A percentile compares a stretch with the other conserved stretches of the same genome.
These are phyloP conservation scores for Exobasidium cylindrosporum DNA, from an alignment of 1,284 basidiomycete species.

Conservation along the genomic window DNA sequence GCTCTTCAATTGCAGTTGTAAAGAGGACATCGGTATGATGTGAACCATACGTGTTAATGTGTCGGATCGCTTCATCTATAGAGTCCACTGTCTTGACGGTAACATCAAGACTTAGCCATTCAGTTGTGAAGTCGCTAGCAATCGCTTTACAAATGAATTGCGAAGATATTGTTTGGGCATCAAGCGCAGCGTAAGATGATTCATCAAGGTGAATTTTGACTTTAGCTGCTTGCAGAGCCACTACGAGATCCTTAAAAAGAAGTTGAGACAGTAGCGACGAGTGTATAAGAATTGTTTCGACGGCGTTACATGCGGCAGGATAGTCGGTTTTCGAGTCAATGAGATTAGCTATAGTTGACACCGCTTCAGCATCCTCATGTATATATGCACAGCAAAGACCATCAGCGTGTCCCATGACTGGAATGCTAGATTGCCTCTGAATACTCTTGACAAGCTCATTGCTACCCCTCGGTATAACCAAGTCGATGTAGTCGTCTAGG, in stretches of 20 bases:
- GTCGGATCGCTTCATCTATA: conserved; percentile 71
- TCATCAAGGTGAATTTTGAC: conserved; percentile 80
- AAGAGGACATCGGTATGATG: conserved; percentile 95
- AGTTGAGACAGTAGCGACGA: conserved; percentile 63
- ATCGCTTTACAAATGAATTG: conserved; percentile 30
- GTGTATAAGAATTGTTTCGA: conserved; percentile 86
- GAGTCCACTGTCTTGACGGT: conserved; percentile 74
- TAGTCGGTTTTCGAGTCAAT: conserved; percentile 95
- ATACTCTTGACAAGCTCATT: conserved; percentile 85
- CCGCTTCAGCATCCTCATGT: conserved; percentile 73
- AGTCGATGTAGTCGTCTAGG: conserved; percentile 87
- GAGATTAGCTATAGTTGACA: conserved; percentile 76
- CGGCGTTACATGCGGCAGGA: conserved; percentile 92
- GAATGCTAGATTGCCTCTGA: conserved; percentile 83
- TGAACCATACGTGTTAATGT: conserved; percentile 89
- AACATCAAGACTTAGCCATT: conserved; percentile 63
- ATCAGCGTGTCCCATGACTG: conserved; percentile 99
- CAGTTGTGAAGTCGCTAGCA: conserved; percentile 72
- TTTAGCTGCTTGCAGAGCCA: conserved; percentile 66
- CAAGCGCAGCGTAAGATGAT: conserved; percentile 22
- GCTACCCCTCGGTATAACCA: conserved; percentile 94
- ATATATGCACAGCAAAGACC: conserved; percentile 86
- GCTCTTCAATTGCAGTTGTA: conserved; percentile 66
- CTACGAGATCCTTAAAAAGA: conserved; percentile 67
- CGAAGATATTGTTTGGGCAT: conserved; percentile 55